Conservation (phyloP, 768 basidiomycete genomes). For the Boletus reticuloceps region DNA sequence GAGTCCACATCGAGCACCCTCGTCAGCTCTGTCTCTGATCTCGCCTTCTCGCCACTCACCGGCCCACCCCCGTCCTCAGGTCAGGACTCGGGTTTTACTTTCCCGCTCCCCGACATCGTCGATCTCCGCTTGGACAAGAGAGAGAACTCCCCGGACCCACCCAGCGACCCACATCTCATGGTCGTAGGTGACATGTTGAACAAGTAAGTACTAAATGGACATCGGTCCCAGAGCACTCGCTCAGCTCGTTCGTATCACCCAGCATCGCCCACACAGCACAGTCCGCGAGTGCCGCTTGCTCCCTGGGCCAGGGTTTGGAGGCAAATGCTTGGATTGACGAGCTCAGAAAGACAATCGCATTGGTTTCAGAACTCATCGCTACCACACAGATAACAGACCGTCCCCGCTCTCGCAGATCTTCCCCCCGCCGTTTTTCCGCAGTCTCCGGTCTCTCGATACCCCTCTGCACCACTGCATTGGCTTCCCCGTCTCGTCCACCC, state of each 20-base stretch:
- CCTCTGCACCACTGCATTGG: slow-evolving; percentile 36
- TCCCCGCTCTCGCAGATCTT: slow-evolving; percentile 31
- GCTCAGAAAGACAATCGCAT: slow-evolving; percentile 50
- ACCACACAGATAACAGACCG: slow-evolving; percentile 37
- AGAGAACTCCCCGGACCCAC: slow-evolving; percentile 28
- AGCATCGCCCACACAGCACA: slow-evolving; percentile 64
- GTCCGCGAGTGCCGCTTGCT: slow-evolving; percentile 53
- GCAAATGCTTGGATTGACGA: slow-evolving; percentile 53
- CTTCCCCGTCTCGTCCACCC: slow-evolving; percentile 22
- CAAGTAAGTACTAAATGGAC: slow-evolving; percentile 41
- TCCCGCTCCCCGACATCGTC: slow-evolving; percentile 24
- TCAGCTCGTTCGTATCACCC: slow-evolving; percentile 21
- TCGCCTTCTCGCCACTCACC: slow-evolving; percentile 24
- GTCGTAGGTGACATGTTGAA: slow-evolving; percentile 49
- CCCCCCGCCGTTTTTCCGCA: slow-evolving; percentile 23
- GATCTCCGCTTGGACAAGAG: slow-evolving; percentile 17
- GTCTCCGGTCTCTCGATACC: slow-evolving; percentile 31
- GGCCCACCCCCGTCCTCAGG: slow-evolving; percentile 1
- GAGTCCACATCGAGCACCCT: slow-evolving; percentile 20
- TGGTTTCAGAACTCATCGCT: slow-evolving; percentile 55
- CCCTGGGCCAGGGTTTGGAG: slow-evolving; percentile 43
- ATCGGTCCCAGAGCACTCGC: background rate
- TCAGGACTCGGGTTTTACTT: slow-evolving; percentile 24
- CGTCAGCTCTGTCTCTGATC: slow-evolving; percentile 20
- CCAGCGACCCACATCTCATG: slow-evolving; percentile 47